phyloP scores from a whole-genome alignment of 495 filamentous ascomycete genomes.

The Copromyces sp. region DNA sequence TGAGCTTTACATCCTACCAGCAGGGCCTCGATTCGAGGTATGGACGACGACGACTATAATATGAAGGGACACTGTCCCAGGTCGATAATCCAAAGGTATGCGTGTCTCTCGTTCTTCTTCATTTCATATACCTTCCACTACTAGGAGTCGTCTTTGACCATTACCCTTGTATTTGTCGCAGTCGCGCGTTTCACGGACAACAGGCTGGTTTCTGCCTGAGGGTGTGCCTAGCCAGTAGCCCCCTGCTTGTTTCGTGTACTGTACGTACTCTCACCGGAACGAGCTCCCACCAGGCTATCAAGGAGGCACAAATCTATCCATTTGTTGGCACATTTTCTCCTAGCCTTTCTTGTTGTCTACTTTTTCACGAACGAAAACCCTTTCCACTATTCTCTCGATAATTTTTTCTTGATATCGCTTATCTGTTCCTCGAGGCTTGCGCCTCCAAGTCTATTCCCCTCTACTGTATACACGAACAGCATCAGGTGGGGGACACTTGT shows the following conservation, averaged over 20 bases:
- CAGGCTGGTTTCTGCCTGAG: neutral
- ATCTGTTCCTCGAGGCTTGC: neutral
- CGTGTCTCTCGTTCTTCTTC: neutral
- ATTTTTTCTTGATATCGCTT: neutral
- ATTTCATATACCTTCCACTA: neutral
- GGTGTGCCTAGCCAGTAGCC: neutral
- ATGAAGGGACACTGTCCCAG: neutral
- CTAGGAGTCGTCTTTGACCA: neutral
- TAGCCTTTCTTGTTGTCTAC: neutral
- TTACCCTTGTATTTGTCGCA: neutral
- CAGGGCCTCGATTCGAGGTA: neutral
- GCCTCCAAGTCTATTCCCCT: neutral
- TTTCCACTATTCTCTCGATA: neutral
- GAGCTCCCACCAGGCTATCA: neutral
- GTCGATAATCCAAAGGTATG: neutral
- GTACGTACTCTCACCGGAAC: neutral
- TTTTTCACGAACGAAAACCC: neutral
- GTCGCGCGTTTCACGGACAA: neutral
- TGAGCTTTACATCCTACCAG: neutral
- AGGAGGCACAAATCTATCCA: neutral
- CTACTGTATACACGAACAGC: neutral
- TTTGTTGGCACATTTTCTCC: neutral
- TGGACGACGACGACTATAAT: neutral
- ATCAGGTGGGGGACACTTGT: neutral
- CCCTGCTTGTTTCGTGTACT: neutral